A percentile compares a stretch with the other conserved stretches of the same genome.
These are phyloP conservation scores for Leishmania braziliensis DNA, from an alignment of 208 protist species.

Conservation along the genomic window DNA sequence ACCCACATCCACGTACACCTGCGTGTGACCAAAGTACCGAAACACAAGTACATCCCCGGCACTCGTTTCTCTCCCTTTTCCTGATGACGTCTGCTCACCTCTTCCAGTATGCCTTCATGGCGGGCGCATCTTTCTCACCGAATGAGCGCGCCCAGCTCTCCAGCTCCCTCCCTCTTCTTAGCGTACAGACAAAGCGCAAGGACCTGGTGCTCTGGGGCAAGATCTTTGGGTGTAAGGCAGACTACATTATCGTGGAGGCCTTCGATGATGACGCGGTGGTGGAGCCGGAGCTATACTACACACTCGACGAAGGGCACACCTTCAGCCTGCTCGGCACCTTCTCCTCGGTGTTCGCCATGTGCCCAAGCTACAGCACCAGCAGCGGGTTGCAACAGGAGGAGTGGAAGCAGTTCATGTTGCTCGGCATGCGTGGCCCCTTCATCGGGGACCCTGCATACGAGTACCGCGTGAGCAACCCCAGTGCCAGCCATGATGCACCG, in stretches of 20 bases:
- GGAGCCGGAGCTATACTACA: conserved; percentile 83
- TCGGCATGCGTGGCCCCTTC: conserved; percentile 73
- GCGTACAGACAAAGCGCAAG: conserved; percentile 61
- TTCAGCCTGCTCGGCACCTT: conserved; percentile 83
- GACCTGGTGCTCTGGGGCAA: conserved; percentile 84
- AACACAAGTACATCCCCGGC: neutral
- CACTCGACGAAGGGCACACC: conserved; percentile 71
- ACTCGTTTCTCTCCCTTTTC: neutral
- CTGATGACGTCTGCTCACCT: conserved; percentile 49
- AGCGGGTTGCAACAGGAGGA: conserved; percentile 45
- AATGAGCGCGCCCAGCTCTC: conserved; percentile 75
- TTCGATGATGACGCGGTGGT: conserved; percentile 76
- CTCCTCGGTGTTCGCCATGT: conserved; percentile 53
- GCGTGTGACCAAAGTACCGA: neutral
- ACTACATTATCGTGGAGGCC: conserved; percentile 85
- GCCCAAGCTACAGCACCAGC: conserved; percentile 27
- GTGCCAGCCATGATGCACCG: neutral
- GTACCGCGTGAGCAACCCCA: conserved; percentile 63
- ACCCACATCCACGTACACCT: neutral
- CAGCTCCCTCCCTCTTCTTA: conserved; percentile 73
- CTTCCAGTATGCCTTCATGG: conserved; percentile 66
- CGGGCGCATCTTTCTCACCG: conserved; percentile 35
- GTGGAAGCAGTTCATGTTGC: conserved; percentile 68
- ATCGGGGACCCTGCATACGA: conserved; percentile 89
- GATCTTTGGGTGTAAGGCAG: conserved; percentile 79